Conservation (phyloP, 768 basidiomycete species). For the Boletus barrowsii region DNA sequence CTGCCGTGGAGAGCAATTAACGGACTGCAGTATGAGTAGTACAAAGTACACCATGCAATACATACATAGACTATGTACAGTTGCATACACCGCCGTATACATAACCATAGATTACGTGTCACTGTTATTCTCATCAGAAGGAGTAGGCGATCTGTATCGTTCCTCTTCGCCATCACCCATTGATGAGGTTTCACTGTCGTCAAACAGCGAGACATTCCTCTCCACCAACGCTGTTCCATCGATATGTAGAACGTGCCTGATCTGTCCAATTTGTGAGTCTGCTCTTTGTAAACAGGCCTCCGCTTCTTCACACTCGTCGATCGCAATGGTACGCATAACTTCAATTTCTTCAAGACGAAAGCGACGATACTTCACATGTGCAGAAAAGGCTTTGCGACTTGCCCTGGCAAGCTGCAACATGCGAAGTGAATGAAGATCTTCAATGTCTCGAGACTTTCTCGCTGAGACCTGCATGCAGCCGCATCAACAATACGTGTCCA, state of each 20-base stretch:
- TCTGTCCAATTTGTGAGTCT: neutral
- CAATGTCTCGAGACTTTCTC: neutral
- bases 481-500: neutral
- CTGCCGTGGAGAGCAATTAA: no score
- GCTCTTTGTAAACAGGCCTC: neutral
- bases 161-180: no score
- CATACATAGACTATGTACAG: no score
- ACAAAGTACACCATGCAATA: no score
- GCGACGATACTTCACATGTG: neutral
- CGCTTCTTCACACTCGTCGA: neutral
- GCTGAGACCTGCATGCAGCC: neutral
- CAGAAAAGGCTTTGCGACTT: neutral
- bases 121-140: no score
- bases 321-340: neutral
- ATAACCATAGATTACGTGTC: no score
- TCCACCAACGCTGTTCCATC: no score
- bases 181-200: no score
- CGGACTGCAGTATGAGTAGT: no score
- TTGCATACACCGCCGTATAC: no score
- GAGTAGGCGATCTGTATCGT: no score
- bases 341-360: neutral
- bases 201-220: no score
- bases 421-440: neutral
- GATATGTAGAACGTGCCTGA: neutral
- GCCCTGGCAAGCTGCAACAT: neutral